Percentiles rank a stretch among this genome's conserved stretches.
These are phyloP conservation scores for maize (Zea mays) DNA, from an alignment of 176 grass and related monocot genomes.

Conservation along the genomic window DNA sequence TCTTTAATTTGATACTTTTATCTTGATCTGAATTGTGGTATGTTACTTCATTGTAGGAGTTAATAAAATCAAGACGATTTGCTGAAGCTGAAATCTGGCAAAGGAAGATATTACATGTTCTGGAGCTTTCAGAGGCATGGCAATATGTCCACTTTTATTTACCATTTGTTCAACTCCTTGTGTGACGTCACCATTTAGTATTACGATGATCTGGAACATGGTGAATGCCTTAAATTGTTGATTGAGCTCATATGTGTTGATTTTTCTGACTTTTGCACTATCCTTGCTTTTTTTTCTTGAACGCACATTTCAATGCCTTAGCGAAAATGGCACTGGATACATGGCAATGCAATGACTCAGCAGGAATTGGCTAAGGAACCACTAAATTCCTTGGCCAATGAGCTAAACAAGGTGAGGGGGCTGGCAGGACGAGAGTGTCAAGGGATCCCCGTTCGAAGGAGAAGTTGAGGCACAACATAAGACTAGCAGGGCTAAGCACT, in stretches of 20 bases:
- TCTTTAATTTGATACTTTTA: conserved; percentile 27
- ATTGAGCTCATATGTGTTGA: conserved; percentile 15
- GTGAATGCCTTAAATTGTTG: neutral
- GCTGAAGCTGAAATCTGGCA: conserved; percentile 84
- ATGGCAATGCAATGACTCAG: no score
- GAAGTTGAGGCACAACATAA: no score
- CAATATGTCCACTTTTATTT: neutral
- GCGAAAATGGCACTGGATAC: no score
- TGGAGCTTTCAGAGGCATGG: conserved; percentile 75
- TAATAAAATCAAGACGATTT: conserved; percentile 58
- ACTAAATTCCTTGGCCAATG: no score
- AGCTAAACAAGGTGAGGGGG: no score
- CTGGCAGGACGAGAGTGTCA: no score
- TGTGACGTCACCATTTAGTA: neutral
- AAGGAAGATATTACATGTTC: conserved; percentile 83
- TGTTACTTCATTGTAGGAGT: conserved; percentile 57
- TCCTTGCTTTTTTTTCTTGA: neutral
- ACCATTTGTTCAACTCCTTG: conserved; percentile 24
- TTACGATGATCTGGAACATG: neutral
- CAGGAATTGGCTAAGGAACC: no score
- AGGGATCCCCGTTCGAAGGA: no score
- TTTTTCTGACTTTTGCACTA: conserved; percentile 8
- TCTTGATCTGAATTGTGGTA: conserved; percentile 5
- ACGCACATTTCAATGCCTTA: no score
- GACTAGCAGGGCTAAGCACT: no score